Percentiles rank a stretch among this genome's conserved stretches.
Conservation (phyloP, 2,329 filamentous ascomycete species). For the Hypoxylon sp. region DNA sequence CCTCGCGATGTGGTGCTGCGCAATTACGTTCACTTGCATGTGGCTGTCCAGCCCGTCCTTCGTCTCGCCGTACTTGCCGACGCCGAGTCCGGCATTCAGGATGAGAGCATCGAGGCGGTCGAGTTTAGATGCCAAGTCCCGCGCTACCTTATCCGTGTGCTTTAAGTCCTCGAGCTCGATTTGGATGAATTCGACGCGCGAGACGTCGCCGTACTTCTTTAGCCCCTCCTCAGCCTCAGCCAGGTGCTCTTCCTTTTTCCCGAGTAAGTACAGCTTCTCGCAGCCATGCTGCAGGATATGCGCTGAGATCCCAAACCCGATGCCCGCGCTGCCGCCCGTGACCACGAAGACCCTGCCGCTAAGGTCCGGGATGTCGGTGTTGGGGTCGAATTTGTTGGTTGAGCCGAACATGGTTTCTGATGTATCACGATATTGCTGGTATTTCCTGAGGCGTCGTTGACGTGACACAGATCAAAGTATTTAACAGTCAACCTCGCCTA, state of each 20-base stretch:
- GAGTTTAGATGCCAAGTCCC: conserved; percentile 58
- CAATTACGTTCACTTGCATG: conserved; percentile 51
- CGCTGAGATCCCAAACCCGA: conserved; percentile 66
- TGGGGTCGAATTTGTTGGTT: conserved; percentile 45
- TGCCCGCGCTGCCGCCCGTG: conserved; percentile 65
- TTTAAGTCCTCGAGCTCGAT: conserved; percentile 63
- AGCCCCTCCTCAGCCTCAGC: conserved; percentile 60
- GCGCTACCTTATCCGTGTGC: conserved; percentile 62
- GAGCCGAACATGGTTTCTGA: conserved; percentile 36
- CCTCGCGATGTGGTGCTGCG: conserved; percentile 64
- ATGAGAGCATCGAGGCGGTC: conserved; percentile 62
- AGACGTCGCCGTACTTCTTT: conserved; percentile 61
- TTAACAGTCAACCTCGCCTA: neutral
- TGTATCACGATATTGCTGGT: neutral
- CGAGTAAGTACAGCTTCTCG: conserved; percentile 63
- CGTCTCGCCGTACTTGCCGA: conserved; percentile 64
- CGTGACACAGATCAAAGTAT: neutral
- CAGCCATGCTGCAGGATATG: conserved; percentile 67
- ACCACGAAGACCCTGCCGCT: conserved; percentile 60
- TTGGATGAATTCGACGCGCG: conserved; percentile 61
- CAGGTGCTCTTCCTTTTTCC: conserved; percentile 65
- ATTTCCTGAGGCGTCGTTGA: neutral
- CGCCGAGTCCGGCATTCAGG: conserved; percentile 65
- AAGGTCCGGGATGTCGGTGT: conserved; percentile 45
- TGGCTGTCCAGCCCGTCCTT: conserved; percentile 61